Percentiles rank a stretch among this genome's conserved stretches.
Conservation (phyloP, 2,329 filamentous ascomycete species). For the Bipolaris oryzae region DNA sequence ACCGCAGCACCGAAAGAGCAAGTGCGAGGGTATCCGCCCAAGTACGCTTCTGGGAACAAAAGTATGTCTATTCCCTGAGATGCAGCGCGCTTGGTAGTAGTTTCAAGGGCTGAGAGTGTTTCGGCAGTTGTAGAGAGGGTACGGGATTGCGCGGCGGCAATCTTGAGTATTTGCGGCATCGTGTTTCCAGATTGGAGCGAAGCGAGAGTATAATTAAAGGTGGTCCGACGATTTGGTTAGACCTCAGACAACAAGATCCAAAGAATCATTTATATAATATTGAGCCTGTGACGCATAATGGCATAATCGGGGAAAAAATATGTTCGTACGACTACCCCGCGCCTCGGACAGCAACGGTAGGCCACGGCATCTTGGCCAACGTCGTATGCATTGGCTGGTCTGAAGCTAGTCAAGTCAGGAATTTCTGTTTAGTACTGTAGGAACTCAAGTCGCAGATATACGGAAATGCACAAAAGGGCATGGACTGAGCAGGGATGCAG, state of each 20-base stretch:
- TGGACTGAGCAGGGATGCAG: background rate
- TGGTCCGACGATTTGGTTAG: no score
- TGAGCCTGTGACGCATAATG: background rate
- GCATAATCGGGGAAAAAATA: background rate
- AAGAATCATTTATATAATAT: background rate
- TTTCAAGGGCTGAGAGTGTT: slow-evolving; percentile 71
- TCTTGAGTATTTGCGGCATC: slow-evolving; percentile 54
- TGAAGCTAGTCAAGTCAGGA: background rate
- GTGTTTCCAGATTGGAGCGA: background rate
- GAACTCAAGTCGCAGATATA: background rate
- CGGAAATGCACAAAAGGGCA: background rate
- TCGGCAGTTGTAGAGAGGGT: slow-evolving; percentile 56
- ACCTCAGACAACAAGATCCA: no score
- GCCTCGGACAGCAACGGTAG: background rate
- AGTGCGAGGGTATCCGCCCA: slow-evolving; percentile 89
- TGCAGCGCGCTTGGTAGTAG: slow-evolving; percentile 68
- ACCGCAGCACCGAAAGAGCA: slow-evolving; percentile 77
- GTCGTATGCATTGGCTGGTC: background rate
- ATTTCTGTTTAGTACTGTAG: background rate
- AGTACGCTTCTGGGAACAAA: slow-evolving; percentile 88
- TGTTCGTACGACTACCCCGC: background rate
- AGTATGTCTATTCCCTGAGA: slow-evolving; percentile 68
- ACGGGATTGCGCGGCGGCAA: slow-evolving; percentile 57
- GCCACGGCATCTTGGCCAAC: background rate
- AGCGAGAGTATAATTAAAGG: background rate